phyloP scores from a whole-genome alignment of 352 stramenopile genomes.

The Globisporangium splendens region DNA sequence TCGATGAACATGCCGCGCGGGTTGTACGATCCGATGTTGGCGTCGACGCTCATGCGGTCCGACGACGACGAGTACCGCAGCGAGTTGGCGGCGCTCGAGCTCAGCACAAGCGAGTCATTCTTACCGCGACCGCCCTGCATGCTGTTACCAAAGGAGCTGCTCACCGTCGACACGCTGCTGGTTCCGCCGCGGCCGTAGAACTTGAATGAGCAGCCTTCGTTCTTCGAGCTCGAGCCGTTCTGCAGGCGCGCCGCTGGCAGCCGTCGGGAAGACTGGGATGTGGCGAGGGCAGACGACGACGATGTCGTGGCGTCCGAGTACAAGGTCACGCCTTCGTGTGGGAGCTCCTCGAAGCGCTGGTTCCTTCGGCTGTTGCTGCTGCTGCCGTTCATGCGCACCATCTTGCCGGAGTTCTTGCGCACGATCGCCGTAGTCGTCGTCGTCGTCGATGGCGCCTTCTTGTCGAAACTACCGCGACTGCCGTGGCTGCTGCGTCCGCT shows the following conservation, averaged over 20 bases:
- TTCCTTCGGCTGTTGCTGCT: constrained; percentile 6
- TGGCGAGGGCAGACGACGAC: not conserved
- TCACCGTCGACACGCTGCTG: constrained; percentile 17
- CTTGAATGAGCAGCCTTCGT: constrained; percentile 53
- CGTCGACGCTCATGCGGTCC: constrained; percentile 72
- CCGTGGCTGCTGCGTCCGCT: constrained; percentile 7
- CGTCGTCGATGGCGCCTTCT: constrained; percentile 1
- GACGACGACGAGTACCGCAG: constrained; percentile 39
- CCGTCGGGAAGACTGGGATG: not conserved
- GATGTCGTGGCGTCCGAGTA: constrained; percentile 16
- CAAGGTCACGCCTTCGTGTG: constrained; percentile 22
- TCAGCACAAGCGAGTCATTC: constrained; percentile 55
- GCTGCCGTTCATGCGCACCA: constrained; percentile 24
- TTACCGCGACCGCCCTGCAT: constrained; percentile 15
- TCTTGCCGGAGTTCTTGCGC: constrained; percentile 50
- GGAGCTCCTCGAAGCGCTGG: constrained; percentile 24
- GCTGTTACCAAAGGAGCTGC: constrained; percentile 20
- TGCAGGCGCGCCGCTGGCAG: constrained; percentile 8
- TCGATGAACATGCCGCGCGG: constrained; percentile 39
- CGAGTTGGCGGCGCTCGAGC: constrained; percentile 43
- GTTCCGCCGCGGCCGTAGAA: constrained; percentile 52
- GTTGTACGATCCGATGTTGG: constrained; percentile 71
- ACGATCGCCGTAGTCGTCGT: constrained; percentile 29
- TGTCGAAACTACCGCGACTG: constrained; percentile 9
- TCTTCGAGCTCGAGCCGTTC: constrained; percentile 14